Evolutionary conservation across 768 basidiomycete species (phyloP).

Genomic region (Kwoniella europaea): DNA sequence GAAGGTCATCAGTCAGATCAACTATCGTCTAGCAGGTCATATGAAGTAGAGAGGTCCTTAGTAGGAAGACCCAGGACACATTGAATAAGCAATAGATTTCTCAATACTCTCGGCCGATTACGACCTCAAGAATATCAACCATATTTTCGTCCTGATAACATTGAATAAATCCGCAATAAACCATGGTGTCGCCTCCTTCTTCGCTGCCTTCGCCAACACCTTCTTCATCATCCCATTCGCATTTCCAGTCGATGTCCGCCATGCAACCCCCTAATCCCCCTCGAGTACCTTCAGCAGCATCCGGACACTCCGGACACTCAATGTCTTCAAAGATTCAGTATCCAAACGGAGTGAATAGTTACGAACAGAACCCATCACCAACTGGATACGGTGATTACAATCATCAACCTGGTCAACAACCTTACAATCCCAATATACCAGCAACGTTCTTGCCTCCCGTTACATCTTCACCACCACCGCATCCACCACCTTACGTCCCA

Average conservation of each 20-base stretch:
- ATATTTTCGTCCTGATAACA: not conserved
- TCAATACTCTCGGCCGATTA: too few species aligned
- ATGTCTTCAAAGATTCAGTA: slow-evolving; percentile 4
- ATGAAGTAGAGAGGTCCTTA: too few species aligned
- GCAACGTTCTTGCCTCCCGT: slow-evolving; percentile 38
- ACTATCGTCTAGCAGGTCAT: too few species aligned
- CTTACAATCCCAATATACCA: slow-evolving; percentile 16
- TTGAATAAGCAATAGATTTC: too few species aligned
- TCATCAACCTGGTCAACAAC: slow-evolving; percentile 19
- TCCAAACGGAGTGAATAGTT: not conserved
- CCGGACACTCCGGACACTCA: slow-evolving; percentile 18
- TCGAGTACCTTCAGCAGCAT: slow-evolving; percentile 31
- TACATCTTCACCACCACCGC: slow-evolving; percentile 45
- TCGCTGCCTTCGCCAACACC: slow-evolving; percentile 40
- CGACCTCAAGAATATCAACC: too few species aligned
- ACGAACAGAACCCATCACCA: slow-evolving; percentile 6
- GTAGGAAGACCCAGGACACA: too few species aligned
- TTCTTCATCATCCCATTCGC: slow-evolving; percentile 32
- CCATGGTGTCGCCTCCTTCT: slow-evolving; percentile 37
- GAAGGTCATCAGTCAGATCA: not conserved
- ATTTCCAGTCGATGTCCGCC: slow-evolving; percentile 23
- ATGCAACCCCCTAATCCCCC: slow-evolving; percentile 16
- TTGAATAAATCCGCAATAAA: not conserved
- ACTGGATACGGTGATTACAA: slow-evolving; percentile 10
- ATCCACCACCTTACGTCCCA: slow-evolving; percentile 49